A percentile compares a stretch with the other conserved stretches of the same genome.
Conservation (phyloP, 2,329 filamentous ascomycete genomes). For the Fusarium albidum region DNA sequence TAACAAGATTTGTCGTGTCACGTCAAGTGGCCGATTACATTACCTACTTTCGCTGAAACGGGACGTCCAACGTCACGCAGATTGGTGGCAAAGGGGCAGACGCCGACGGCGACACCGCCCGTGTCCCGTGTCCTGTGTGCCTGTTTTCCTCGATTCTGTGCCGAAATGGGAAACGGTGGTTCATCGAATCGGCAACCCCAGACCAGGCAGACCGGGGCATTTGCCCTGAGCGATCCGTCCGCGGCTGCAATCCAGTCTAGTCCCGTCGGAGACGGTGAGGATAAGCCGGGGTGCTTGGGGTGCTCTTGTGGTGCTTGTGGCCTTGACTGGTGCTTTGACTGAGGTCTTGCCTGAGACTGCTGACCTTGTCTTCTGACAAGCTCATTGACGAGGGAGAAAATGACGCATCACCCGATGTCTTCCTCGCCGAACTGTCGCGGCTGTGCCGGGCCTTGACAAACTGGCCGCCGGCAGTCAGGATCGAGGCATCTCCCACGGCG, state of each 20-base stretch:
- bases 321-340: not conserved
- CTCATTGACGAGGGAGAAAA: not conserved
- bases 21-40: not conserved
- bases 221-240: no score
- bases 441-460: not conserved
- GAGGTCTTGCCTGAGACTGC: not conserved
- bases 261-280: no score
- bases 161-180: no score
- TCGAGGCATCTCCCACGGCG: no score
- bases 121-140: no score
- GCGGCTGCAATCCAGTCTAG: no score
- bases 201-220: no score
- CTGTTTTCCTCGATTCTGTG: no score
- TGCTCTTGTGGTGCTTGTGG: not conserved
- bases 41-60: not conserved
- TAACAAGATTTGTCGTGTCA: not conserved
- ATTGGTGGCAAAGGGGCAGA: no score
- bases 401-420: conserved; percentile 5
- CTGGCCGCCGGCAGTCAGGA: not conserved
- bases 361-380: conserved; percentile 2
- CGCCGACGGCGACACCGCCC: no score
- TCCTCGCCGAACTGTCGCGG: not conserved
- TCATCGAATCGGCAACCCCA: no score
- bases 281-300: not conserved
- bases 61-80: not conserved